Conservation (phyloP, 2,329 filamentous ascomycete species). For the Aspergillus amoenus region DNA sequence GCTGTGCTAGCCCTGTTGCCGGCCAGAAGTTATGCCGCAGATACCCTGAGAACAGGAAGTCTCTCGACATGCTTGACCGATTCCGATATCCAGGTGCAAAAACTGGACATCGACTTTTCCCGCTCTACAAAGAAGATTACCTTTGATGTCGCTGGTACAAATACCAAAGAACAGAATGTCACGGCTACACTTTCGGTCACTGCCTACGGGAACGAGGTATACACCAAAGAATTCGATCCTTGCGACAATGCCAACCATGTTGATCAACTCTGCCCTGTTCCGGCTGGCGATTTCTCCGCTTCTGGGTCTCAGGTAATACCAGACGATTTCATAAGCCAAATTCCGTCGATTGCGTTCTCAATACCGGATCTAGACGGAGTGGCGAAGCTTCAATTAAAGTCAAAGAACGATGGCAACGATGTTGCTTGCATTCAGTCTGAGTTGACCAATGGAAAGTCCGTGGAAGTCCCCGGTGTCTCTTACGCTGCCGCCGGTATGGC, state of each 20-base stretch:
- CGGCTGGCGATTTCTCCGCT: conserved; percentile 71
- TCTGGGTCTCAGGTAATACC: conserved; percentile 71
- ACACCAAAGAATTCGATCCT: conserved; percentile 78
- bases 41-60: conserved; percentile 76
- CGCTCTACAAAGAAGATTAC: conserved; percentile 68
- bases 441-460: conserved; percentile 84
- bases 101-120: conserved; percentile 76
- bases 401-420: conserved; percentile 57
- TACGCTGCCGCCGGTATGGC: conserved; percentile 83
- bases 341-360: conserved; percentile 85
- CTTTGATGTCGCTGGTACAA: conserved; percentile 82
- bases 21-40: conserved; percentile 56
- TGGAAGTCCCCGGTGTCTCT: conserved; percentile 70
- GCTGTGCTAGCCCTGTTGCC: conserved; percentile 29
- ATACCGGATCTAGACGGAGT: conserved; percentile 86
- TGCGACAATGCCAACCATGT: conserved; percentile 69
- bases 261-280: conserved; percentile 77
- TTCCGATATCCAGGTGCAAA: conserved; percentile 67
- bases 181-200: conserved; percentile 72
- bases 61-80: conserved; percentile 68
- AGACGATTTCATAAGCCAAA: conserved; percentile 66
- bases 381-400: conserved; percentile 73
- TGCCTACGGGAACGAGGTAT: conserved; percentile 82
- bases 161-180: conserved; percentile 72
- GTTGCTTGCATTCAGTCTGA: conserved; percentile 81